Conservation (phyloP, 2,329 filamentous ascomycete species). For the Aureobasidium lini region DNA sequence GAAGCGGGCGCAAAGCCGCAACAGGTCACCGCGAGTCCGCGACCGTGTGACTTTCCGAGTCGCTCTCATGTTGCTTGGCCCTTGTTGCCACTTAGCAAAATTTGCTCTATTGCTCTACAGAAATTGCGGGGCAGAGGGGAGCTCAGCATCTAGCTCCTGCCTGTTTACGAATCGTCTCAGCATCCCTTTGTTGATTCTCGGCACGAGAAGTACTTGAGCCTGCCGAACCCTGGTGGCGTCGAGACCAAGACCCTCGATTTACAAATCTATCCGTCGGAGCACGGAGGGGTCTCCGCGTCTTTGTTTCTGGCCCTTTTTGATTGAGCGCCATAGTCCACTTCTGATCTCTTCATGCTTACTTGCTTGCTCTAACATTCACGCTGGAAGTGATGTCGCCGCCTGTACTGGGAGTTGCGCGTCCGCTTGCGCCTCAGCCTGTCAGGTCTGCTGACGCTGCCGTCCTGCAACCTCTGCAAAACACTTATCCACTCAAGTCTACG, state of each 20-base stretch:
- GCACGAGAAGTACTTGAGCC: background rate
- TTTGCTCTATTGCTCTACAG: too few species aligned
- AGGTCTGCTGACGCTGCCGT: background rate
- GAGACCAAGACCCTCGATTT: background rate
- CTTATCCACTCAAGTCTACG: background rate
- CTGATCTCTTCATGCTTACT: background rate
- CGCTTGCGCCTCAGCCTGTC: background rate
- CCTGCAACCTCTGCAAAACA: background rate
- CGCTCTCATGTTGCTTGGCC: background rate
- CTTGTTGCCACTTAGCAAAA: background rate
- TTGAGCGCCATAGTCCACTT: background rate
- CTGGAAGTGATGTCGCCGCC: conserved; percentile 1
- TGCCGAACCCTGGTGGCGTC: background rate
- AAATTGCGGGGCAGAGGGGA: too few species aligned
- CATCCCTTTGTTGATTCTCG: background rate
- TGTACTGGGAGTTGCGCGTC: background rate
- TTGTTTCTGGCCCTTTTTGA: background rate
- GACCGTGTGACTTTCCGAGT: too few species aligned
- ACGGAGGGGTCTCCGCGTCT: background rate
- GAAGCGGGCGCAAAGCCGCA: background rate
- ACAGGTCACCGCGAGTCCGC: background rate
- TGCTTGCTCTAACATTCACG: background rate
- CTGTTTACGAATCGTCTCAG: too few species aligned
- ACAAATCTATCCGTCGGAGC: background rate
- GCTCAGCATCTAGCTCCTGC: background rate